phyloP scores from a whole-genome alignment of 2,329 filamentous ascomycete genomes.

The Colletotrichum chlorophyti region DNA sequence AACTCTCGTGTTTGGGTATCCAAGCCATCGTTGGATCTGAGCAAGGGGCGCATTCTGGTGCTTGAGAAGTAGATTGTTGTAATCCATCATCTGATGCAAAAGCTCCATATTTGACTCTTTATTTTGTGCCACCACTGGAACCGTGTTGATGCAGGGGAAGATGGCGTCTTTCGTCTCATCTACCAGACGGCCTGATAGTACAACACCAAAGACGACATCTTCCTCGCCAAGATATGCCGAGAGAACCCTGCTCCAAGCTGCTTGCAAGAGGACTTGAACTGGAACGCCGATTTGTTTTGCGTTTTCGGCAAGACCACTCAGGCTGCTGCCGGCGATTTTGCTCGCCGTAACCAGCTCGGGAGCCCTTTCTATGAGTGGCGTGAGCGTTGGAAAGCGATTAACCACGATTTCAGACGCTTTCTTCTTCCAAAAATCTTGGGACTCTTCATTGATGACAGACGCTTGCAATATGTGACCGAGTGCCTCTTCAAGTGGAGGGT shows the following conservation, averaged over 20 bases:
- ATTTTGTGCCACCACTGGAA: conserved; percentile 73
- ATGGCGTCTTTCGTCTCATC: conserved; percentile 64
- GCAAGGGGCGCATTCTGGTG: conserved; percentile 76
- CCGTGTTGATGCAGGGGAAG: conserved; percentile 83
- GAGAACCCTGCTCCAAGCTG: conserved; percentile 78
- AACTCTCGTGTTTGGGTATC: conserved; percentile 66
- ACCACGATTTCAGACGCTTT: conserved; percentile 60
- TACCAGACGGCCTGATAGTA: conserved; percentile 76
- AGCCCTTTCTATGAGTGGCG: conserved; percentile 58
- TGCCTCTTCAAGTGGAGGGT: conserved; percentile 38
- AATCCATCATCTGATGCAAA: conserved; percentile 67
- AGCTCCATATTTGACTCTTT: conserved; percentile 60
- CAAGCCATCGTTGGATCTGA: conserved; percentile 76
- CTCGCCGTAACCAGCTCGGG: background rate
- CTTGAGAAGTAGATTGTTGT: conserved; percentile 69
- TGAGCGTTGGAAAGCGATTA: conserved; percentile 79
- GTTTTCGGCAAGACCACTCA: conserved; percentile 57
- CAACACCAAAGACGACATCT: conserved; percentile 78
- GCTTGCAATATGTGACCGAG: conserved; percentile 51
- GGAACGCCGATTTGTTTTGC: conserved; percentile 70
- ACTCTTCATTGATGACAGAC: conserved; percentile 34
- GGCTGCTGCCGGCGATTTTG: conserved; percentile 35
- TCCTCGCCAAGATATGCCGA: conserved; percentile 78
- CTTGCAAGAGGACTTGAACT: conserved; percentile 77
- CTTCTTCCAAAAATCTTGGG: conserved; percentile 68